These are phyloP conservation scores for Chlamydomonas reinhardtii DNA, from an alignment of 163 green algal genomes.

Conservation along the genomic window DNA sequence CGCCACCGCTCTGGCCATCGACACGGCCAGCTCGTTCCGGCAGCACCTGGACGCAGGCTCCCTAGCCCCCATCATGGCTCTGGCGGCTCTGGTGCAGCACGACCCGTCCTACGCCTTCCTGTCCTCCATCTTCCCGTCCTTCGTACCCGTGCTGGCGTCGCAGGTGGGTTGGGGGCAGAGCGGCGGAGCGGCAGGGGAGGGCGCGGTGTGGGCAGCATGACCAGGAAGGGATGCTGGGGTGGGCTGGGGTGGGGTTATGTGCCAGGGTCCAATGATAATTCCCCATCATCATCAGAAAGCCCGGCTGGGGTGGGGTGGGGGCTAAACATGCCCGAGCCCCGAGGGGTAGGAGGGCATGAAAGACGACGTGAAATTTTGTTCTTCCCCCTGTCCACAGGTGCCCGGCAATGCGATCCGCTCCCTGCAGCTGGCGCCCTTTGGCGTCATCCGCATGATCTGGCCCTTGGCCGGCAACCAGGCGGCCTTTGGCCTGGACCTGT, in stretches of 20 bases:
- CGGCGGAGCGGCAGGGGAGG: neutral
- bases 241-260: no score
- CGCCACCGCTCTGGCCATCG: neutral
- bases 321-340: no score
- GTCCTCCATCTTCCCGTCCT: neutral
- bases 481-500: slow-evolving; percentile 16
- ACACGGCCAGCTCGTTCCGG: neutral
- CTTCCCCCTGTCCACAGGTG: neutral
- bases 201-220: no score
- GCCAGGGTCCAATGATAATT: no score
- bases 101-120: neutral
- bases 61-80: neutral
- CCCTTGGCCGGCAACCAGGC: neutral
- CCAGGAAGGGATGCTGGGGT: no score
- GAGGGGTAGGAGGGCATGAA: no score
- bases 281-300: no score
- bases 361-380: no score
- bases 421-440: slow-evolving; percentile 20
- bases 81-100: slow-evolving; percentile 27
- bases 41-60: slow-evolving; percentile 2
- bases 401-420: neutral
- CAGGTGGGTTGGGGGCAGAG: neutral
- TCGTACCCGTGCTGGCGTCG: neutral
- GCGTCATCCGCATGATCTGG: slow-evolving; percentile 13
- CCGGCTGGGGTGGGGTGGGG: no score